A percentile compares a stretch with the other conserved stretches of the same genome.
Conservation (phyloP, 192 early-diverging fungal genomes). For the Coemansia sp. region DNA sequence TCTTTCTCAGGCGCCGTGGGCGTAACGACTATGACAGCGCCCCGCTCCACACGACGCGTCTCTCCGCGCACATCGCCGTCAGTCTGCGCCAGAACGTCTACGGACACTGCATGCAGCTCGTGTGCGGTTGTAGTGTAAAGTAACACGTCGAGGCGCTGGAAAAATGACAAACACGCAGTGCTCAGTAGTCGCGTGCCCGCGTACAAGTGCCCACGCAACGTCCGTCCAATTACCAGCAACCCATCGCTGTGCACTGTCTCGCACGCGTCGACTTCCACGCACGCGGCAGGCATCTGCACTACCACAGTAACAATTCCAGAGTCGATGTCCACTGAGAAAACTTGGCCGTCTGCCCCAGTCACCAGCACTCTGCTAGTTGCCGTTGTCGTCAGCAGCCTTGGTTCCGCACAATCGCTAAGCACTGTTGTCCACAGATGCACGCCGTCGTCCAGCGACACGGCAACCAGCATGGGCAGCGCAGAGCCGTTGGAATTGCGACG, state of each 20-base stretch:
- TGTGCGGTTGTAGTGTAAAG: constrained; percentile 86
- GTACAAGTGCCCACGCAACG: constrained; percentile 81
- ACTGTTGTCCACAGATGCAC: not conserved
- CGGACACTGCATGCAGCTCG: constrained; percentile 43
- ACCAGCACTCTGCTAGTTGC: constrained; percentile 31
- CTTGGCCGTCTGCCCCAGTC: constrained; percentile 40
- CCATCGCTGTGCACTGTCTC: not conserved
- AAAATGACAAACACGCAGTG: constrained; percentile 83
- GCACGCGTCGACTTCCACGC: constrained; percentile 38
- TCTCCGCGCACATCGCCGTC: constrained; percentile 23
- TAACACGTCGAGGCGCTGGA: constrained; percentile 75
- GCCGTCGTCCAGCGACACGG: too few species aligned
- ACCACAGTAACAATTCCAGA: constrained; percentile 1
- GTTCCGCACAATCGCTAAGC: not conserved
- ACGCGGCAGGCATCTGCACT: constrained; percentile 12
- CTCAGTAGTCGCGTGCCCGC: constrained; percentile 68
- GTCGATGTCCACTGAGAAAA: constrained; percentile 28
- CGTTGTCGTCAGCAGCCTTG: constrained; percentile 24
- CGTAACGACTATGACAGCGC: constrained; percentile 72
- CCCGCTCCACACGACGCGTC: constrained; percentile 84
- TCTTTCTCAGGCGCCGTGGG: constrained; percentile 59
- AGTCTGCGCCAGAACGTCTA: not conserved
- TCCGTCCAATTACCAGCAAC: constrained; percentile 66
- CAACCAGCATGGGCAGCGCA: too few species aligned
- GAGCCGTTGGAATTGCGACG: too few species aligned